These are phyloP conservation scores for Daldinia eschscholtzii DNA, from an alignment of 2,329 filamentous ascomycete genomes.

Conservation along the genomic window DNA sequence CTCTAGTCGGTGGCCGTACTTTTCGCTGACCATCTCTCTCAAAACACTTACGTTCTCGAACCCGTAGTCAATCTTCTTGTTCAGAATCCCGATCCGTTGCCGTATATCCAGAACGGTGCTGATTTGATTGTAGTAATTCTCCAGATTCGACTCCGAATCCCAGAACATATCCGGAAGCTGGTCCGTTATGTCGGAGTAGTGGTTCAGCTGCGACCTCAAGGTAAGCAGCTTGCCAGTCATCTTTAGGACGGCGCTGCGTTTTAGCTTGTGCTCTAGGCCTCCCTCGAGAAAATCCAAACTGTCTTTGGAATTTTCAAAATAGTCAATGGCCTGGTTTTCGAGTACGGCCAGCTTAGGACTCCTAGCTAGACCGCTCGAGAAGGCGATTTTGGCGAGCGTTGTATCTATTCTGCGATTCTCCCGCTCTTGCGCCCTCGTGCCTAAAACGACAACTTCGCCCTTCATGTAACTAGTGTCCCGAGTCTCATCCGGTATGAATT, in stretches of 20 bases:
- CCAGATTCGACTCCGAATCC: slow-evolving; percentile 93
- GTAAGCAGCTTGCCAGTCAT: slow-evolving; percentile 94
- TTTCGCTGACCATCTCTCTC: slow-evolving; percentile 88
- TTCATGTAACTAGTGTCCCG: slow-evolving; percentile 82
- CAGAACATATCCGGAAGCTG: slow-evolving; percentile 96
- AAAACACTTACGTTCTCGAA: slow-evolving; percentile 93
- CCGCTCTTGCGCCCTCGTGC: slow-evolving; percentile 72
- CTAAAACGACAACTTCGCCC: slow-evolving; percentile 89
- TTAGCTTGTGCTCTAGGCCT: slow-evolving; percentile 72
- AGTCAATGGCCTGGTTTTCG: slow-evolving; percentile 83
- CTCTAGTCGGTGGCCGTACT: slow-evolving; percentile 87
- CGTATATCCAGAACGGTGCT: slow-evolving; percentile 91
- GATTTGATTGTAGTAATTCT: slow-evolving; percentile 95
- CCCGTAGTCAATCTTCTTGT: slow-evolving; percentile 98
- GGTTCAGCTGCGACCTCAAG: slow-evolving; percentile 91
- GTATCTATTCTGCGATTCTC: slow-evolving; percentile 63
- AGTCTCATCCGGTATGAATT: slow-evolving; percentile 81
- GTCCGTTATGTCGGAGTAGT: slow-evolving; percentile 97
- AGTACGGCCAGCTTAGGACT: slow-evolving; percentile 95
- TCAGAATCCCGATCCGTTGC: slow-evolving; percentile 88
- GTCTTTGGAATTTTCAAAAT: slow-evolving; percentile 86
- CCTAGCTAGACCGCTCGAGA: slow-evolving; percentile 91
- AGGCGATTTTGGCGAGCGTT: slow-evolving; percentile 93
- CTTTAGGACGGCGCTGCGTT: slow-evolving; percentile 84
- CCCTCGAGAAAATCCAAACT: slow-evolving; percentile 79